These are phyloP conservation scores for Saccharomyces hybrid DNA, from an alignment of 1,139 yeast species.

Conservation along the genomic window DNA sequence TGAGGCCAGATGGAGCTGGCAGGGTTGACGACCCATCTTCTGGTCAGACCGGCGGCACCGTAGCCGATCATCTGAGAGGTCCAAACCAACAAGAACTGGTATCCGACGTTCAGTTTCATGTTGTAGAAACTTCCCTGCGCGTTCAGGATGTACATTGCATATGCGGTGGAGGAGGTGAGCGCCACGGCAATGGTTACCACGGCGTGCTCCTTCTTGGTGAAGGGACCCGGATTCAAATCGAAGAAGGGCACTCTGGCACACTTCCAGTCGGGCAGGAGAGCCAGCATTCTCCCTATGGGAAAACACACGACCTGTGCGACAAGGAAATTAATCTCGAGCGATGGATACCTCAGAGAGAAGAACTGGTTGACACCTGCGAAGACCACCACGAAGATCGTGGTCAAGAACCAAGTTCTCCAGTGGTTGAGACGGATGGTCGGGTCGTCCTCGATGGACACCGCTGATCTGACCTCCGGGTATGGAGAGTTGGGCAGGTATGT, in stretches of 20 bases:
- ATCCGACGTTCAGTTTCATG: conserved; percentile 34
- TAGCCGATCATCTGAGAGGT: conserved; percentile 51
- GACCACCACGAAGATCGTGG: conserved; percentile 41
- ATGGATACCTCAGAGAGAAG: conserved; percentile 43
- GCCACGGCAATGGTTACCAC: conserved; percentile 45
- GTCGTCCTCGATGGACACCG: conserved; percentile 45
- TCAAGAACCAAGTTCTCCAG: conserved; percentile 43
- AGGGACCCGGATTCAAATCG: conserved; percentile 46
- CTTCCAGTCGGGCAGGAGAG: conserved; percentile 34
- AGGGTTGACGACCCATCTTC: conserved; percentile 34
- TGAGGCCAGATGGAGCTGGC: conserved; percentile 37
- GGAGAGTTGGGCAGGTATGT: conserved; percentile 41
- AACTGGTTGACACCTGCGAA: conserved; percentile 47
- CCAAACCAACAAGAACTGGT: conserved; percentile 43
- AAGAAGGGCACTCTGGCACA: conserved; percentile 25
- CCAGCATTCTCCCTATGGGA: conserved; percentile 43
- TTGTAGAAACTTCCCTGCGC: conserved; percentile 47
- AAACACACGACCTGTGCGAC: conserved; percentile 47
- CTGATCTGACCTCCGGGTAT: conserved; percentile 50
- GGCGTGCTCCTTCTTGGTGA: conserved; percentile 55
- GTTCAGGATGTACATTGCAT: conserved; percentile 50
- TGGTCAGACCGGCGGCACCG: conserved; percentile 47
- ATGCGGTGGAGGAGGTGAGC: conserved; percentile 43
- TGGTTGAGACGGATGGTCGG: conserved; percentile 40
- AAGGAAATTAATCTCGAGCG: conserved; percentile 38